Evolutionary conservation across 345 rosid genomes (phyloP), one percentile per base, ranked within the genome.

Genomic region (Corchorus capsularis): DNA sequence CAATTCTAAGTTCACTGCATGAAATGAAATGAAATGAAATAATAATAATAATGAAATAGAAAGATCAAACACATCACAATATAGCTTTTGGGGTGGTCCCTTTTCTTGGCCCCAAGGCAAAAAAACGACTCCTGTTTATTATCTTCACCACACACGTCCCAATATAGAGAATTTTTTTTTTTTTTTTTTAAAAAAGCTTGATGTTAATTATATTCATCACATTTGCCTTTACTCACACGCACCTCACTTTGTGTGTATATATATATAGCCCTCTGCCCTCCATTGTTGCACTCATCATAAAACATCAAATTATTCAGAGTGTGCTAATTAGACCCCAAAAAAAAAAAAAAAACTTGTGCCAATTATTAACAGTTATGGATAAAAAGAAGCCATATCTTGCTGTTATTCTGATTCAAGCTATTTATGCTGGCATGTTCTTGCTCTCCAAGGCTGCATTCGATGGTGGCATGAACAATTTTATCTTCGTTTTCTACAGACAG

Each of bases 401-500:
- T 22, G 95, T 84, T 64, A 4, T 85, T 55, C 73, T 89, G 14
- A 81, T 93, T 45, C 99, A 95, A 75, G 71, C 86, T n/a, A 89
- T 95, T 54, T 95, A 91, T 69, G 82, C 96, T 10, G 88, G 88
- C 64, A 92, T 95, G 99, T 95, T 95, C 89, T 80, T 95, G 86
- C 78, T 95, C 82, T 95, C 99, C 54, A 95, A 95, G 77, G 97
- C 94, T 4, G 98, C 89, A 41, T 93, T 95, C 78, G 82, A 90
- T 78, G 89, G 85, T 0, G 99, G 99, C 13, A 89, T 95, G 97
- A 93, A 93, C 87, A 93, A 83, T 71, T 93, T 86, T 63, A 86
- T 95, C 73, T 93, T 95, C 65, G 86, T 91, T 56, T 94, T 93
- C 77, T 94, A 93, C 62, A 85, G 98, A 55, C 98, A 94, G 71